Percentiles rank a stretch among this genome's conserved stretches.
These are phyloP conservation scores for Rasamsonia emersonii DNA, from an alignment of 2,329 filamentous ascomycete species.

Conservation along the genomic window DNA sequence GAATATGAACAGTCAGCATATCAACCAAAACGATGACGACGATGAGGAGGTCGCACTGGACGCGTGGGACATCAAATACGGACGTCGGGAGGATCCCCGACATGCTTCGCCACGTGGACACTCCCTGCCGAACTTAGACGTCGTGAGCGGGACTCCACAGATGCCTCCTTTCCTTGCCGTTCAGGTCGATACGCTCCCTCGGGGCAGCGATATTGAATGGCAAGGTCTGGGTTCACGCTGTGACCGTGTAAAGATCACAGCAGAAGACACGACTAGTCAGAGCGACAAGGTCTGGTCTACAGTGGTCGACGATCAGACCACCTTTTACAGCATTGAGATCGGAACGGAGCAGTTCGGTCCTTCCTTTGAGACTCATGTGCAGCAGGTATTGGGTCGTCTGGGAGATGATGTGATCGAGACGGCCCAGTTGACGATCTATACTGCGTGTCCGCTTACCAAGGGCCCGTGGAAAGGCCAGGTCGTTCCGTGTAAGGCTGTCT, in stretches of 20 bases:
- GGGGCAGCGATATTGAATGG: constrained; percentile 73
- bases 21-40: constrained; percentile 34
- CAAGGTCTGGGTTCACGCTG: constrained; percentile 55
- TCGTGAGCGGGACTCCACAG: constrained; percentile 14
- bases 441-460: constrained; percentile 16
- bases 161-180: constrained; percentile 64
- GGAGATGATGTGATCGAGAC: constrained; percentile 9
- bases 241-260: constrained; percentile 16
- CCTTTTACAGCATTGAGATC: constrained; percentile 25
- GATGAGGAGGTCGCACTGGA: constrained; percentile 42
- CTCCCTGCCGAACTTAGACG: constrained; percentile 19
- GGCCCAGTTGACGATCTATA: constrained; percentile 29
- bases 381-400: constrained; percentile 13
- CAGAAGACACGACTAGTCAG: constrained; percentile 10
- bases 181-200: constrained; percentile 69
- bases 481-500: constrained; percentile 34
- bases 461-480: constrained; percentile 25
- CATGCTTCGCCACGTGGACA: constrained; percentile 15
- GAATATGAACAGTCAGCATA: too few species aligned
- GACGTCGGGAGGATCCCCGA: constrained; percentile 40
- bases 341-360: constrained; percentile 9
- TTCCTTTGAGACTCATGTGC: constrained; percentile 16
- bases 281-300: constrained; percentile 13
- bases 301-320: constrained; percentile 15
- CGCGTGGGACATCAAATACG: constrained; percentile 48